phyloP scores from a whole-genome alignment of 2,329 filamentous ascomycete species.

The Pseudogymnoascus sp. region DNA sequence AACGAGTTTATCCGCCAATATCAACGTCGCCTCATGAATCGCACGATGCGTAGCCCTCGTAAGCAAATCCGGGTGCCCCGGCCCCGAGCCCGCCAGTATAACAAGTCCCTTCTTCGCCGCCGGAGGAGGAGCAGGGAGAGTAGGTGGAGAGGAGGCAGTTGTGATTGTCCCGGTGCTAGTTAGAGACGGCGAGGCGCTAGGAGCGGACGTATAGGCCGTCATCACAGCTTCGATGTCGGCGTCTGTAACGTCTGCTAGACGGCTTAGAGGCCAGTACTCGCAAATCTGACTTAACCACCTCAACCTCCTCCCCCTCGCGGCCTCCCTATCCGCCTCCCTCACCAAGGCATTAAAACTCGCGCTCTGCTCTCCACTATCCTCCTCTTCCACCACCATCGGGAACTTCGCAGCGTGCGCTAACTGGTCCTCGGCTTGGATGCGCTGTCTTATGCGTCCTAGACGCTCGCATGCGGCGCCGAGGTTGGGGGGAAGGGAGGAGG shows the following conservation, averaged over 20 bases:
- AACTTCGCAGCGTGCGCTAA: slow-evolving; percentile 24
- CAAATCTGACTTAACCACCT: slow-evolving; percentile 94
- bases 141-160: slow-evolving; percentile 19
- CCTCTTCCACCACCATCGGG: slow-evolving; percentile 20
- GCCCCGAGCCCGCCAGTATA: slow-evolving; percentile 83
- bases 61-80: slow-evolving; percentile 84
- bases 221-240: slow-evolving; percentile 70
- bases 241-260: slow-evolving; percentile 71
- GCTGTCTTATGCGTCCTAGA: slow-evolving; percentile 62
- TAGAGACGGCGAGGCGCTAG: slow-evolving; percentile 19
- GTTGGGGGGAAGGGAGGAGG: slow-evolving; percentile 63
- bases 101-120: slow-evolving; percentile 53
- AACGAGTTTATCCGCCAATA: slow-evolving; percentile 79
- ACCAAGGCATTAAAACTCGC: slow-evolving; percentile 80
- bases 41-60: slow-evolving; percentile 74
- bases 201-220: slow-evolving; percentile 50
- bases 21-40: slow-evolving; percentile 64
- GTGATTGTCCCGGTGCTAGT: slow-evolving; percentile 21
- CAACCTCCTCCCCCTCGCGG: slow-evolving; percentile 71
- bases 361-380: slow-evolving; percentile 60
- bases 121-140: slow-evolving; percentile 22
- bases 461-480: slow-evolving; percentile 70
- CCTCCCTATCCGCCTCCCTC: slow-evolving; percentile 61
- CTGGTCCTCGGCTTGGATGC: slow-evolving; percentile 67
- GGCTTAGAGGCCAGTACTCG: slow-evolving; percentile 92